These are phyloP conservation scores for Quercus wislizeni DNA, from an alignment of 306 rosid species.

Conservation along the genomic window DNA sequence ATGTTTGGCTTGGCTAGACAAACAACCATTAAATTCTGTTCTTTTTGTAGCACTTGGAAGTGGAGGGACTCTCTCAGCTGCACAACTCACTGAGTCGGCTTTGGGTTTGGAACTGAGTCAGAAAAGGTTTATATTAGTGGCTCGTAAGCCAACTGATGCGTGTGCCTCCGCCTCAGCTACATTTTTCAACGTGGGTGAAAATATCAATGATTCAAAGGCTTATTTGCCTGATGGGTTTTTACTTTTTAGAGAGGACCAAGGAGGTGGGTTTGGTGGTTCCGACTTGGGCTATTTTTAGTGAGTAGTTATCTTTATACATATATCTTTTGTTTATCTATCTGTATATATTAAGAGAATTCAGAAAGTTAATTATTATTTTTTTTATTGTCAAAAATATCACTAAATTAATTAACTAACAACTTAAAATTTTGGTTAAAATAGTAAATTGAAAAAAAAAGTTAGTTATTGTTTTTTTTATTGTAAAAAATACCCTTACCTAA, in stretches of 20 bases:
- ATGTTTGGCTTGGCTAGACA: slow-evolving; percentile 35
- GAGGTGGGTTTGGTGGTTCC: neutral
- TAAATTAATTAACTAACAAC: no score
- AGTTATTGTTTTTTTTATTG: no score
- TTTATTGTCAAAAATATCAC: no score
- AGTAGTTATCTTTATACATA: no score
- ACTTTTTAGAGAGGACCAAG: slow-evolving; percentile 30
- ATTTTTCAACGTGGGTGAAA: slow-evolving; percentile 23
- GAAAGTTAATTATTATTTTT: no score
- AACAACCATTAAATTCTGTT: no score
- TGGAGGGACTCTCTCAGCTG: slow-evolving; percentile 9
- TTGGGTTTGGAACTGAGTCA: slow-evolving; percentile 47
- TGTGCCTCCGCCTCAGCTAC: neutral
- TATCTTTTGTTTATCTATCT: no score
- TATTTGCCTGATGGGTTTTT: slow-evolving; percentile 42
- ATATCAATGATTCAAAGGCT: neutral
- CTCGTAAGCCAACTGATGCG: neutral
- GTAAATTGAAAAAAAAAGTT: no score
- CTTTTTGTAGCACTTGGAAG: no score
- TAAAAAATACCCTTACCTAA: no score
- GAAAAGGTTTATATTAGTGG: slow-evolving; percentile 44
- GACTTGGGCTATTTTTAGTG: slow-evolving; percentile 24
- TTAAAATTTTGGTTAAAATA: no score
- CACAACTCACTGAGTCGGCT: slow-evolving; percentile 36
- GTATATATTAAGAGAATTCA: no score